Conservation (phyloP, 2,329 filamentous ascomycete species). For the Pyrenophora teres region DNA sequence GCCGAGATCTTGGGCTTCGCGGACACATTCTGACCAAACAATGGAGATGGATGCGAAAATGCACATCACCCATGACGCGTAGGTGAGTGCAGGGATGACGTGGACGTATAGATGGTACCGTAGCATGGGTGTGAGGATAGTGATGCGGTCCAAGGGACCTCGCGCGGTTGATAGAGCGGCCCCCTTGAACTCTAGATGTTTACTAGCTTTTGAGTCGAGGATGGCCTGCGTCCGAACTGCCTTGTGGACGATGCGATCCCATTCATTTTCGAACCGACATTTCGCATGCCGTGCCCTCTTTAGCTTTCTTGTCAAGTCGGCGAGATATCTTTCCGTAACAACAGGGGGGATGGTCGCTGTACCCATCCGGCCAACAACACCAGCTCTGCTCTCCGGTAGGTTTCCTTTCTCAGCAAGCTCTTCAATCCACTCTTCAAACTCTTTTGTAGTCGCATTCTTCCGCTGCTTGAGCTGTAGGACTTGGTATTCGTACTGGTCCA, state of each 20-base stretch:
- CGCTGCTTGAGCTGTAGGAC: constrained; percentile 77
- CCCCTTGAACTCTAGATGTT: constrained; percentile 75
- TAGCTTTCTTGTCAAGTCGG: constrained; percentile 82
- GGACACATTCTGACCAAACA: constrained; percentile 92
- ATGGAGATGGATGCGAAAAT: constrained; percentile 78
- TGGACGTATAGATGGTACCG: constrained; percentile 79
- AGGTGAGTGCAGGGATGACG: constrained; percentile 69
- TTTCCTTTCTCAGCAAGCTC: constrained; percentile 81
- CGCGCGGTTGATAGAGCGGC: constrained; percentile 55
- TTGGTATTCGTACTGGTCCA: constrained; percentile 82
- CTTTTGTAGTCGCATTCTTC: constrained; percentile 75
- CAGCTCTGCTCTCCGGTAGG: constrained; percentile 63
- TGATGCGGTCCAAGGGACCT: constrained; percentile 48
- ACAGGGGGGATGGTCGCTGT: constrained; percentile 70
- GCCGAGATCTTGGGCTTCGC: constrained; percentile 64
- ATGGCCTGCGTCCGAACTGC: constrained; percentile 79
- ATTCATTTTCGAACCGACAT: constrained; percentile 81
- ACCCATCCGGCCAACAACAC: constrained; percentile 25
- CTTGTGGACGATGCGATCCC: constrained; percentile 76
- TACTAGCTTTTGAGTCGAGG: constrained; percentile 80
- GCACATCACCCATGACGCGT: constrained; percentile 69
- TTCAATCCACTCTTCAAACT: constrained; percentile 93
- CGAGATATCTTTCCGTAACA: constrained; percentile 90
- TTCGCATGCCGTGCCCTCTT: constrained; percentile 82
- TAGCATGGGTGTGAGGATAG: constrained; percentile 76